Conservation (phyloP, 306 rosid genomes). For the Corylus avellana region DNA sequence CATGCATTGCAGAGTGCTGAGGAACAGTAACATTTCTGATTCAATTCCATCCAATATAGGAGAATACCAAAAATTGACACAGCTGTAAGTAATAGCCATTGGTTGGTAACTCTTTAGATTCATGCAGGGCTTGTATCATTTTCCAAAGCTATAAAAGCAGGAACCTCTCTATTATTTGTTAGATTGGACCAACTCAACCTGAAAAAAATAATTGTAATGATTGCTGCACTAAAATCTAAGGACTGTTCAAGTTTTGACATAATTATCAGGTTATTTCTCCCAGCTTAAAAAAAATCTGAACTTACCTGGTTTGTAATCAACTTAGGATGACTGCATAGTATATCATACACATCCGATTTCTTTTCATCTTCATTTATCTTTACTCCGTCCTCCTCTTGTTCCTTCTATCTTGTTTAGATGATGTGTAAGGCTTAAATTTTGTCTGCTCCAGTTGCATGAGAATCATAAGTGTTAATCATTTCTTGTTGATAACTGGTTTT, state of each 20-base stretch:
- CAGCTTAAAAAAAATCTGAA: no score
- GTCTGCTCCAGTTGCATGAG: background rate
- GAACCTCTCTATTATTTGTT: background rate
- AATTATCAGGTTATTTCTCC: background rate
- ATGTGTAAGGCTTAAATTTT: background rate
- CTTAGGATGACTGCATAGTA: no score
- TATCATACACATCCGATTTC: background rate
- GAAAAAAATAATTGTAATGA: background rate
- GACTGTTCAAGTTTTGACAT: background rate
- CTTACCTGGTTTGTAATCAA: no score
- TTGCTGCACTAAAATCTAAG: background rate
- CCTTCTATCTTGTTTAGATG: background rate
- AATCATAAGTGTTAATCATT: background rate
- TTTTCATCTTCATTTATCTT: background rate
- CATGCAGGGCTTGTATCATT: background rate
- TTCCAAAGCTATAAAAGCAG: background rate
- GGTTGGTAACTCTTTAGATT: slow-evolving; percentile 4
- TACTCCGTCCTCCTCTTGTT: background rate
- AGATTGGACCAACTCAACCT: background rate
- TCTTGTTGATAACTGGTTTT: background rate
- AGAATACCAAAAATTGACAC: slow-evolving; percentile 45
- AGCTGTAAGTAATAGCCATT: slow-evolving; percentile 49
- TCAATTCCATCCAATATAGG: slow-evolving; percentile 68
- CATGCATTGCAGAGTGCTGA: slow-evolving; percentile 60
- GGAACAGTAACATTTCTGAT: slow-evolving; percentile 66